Evolutionary conservation across 2,329 filamentous ascomycete species (phyloP), one percentile per base, ranked within the genome.

Genomic region (Didymella glomerata): DNA sequence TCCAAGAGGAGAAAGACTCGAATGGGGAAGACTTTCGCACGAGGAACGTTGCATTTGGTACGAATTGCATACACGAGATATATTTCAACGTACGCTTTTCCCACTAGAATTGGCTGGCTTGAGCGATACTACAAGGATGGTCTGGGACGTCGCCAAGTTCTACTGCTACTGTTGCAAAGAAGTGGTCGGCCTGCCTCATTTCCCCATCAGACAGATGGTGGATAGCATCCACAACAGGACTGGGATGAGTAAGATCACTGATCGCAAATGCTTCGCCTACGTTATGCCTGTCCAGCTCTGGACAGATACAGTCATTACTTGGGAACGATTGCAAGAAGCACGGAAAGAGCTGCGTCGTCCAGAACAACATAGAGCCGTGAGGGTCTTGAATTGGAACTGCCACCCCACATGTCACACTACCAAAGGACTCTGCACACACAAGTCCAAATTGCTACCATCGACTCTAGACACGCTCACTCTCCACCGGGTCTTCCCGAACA

Each of bases 221-320:
- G 11, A 38, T n/a, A 55, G 45, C 46, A 13, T 27, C 9, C 22
- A 49, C 2, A 20, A 11, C 24, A 40, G 46, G 38, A 45, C 53
- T 9, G 30, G 53, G 10, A 55, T 55, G 53, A 30, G 45, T 28
- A 44, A 55, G 14, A 49, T 55, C 10, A 49, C 6, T 1, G 27
- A 49, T 9, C 20, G 52, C 13, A 22, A 38, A 36, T 49, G 46
- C n/a, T 22, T 24, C 24, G 30, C 38, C 16, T 16, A 34, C 27
- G 1, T 24, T 8, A 46, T 24, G 27, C 22, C 46, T 14, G 40
- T 49, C 28, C 32, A 38, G 24, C 27, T 49, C n/a, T 56, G 46
- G 46, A 27, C 24, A 1, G 20, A 24, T 3, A 38, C n/a, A 10
- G 6, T 45, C 13, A 10, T 48, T 3, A 50, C 38, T 2, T 49